These are phyloP conservation scores for Mycogone perniciosa DNA, from an alignment of 2,329 filamentous ascomycete species.

Conservation along the genomic window DNA sequence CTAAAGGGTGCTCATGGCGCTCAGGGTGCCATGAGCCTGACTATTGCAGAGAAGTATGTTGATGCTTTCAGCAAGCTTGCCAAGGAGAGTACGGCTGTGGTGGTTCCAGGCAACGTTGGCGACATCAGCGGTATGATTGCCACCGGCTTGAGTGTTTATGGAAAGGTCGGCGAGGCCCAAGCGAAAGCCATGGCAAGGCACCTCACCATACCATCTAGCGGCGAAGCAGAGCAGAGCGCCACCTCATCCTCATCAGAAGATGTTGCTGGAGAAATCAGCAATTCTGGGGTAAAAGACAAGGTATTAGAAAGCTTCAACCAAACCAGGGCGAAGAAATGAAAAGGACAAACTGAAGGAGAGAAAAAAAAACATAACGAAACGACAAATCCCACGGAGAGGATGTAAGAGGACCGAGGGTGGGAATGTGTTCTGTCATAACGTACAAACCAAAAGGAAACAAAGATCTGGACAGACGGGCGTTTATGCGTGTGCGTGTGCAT, in stretches of 20 bases:
- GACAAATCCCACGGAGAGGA: neutral
- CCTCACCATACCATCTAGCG: slow-evolving; percentile 27
- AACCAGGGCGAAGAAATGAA: slow-evolving; percentile 27
- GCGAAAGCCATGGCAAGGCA: slow-evolving; percentile 58
- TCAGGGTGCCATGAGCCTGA: slow-evolving; percentile 77
- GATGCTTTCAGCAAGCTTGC: slow-evolving; percentile 89
- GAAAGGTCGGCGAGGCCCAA: slow-evolving; percentile 81
- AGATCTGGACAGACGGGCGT: slow-evolving; percentile 6
- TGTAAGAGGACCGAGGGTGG: neutral
- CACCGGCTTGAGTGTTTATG: slow-evolving; percentile 89
- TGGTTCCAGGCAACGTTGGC: slow-evolving; percentile 94
- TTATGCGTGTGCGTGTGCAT: slow-evolving; percentile 1
- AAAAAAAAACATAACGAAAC: neutral
- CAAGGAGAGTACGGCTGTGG: slow-evolving; percentile 90
- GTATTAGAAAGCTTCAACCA: slow-evolving; percentile 36
- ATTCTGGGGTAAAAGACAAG: slow-evolving; percentile 31
- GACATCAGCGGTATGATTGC: slow-evolving; percentile 97
- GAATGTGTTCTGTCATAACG: neutral
- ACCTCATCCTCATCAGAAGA: slow-evolving; percentile 8
- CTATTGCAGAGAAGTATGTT: slow-evolving; percentile 95
- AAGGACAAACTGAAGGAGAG: neutral
- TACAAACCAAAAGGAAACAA: neutral
- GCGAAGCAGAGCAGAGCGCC: slow-evolving; percentile 1
- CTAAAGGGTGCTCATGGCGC: slow-evolving; percentile 66
- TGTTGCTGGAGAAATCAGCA: slow-evolving; percentile 13